phyloP scores from a whole-genome alignment of 2,329 filamentous ascomycete genomes.

The Orbilia javanica region DNA sequence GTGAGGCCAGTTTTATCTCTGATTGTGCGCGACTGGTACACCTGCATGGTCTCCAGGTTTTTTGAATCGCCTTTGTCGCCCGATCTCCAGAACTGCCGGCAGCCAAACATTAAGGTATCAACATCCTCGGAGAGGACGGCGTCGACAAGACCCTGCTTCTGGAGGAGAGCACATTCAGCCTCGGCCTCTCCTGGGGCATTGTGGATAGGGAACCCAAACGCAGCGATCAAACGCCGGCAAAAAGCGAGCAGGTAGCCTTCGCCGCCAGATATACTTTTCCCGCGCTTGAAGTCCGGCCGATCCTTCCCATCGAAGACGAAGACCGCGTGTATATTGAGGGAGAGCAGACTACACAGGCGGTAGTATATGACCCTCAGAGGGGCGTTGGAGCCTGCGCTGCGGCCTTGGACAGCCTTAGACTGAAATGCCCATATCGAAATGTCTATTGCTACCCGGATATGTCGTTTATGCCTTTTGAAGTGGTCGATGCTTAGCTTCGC shows the following conservation, averaged over 20 bases:
- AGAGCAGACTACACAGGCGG: constrained; percentile 81
- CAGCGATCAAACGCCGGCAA: constrained; percentile 83
- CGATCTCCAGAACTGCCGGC: constrained; percentile 68
- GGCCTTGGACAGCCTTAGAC: constrained; percentile 70
- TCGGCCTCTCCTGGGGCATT: constrained; percentile 95
- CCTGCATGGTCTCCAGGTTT: constrained; percentile 79
- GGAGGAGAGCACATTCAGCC: constrained; percentile 90
- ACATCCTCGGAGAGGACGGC: constrained; percentile 96
- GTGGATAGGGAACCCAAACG: constrained; percentile 87
- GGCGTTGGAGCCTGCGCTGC: constrained; percentile 36
- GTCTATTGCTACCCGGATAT: constrained; percentile 89
- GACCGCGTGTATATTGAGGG: constrained; percentile 82
- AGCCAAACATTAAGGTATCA: constrained; percentile 97
- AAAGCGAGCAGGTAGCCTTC: constrained; percentile 77
- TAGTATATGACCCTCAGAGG: constrained; percentile 73
- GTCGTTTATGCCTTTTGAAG: constrained; percentile 76
- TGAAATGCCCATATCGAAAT: constrained; percentile 99
- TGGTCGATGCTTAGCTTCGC: constrained; percentile 84
- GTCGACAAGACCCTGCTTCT: constrained; percentile 85
- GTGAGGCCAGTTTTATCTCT: constrained; percentile 75
- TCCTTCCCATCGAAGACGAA: constrained; percentile 92
- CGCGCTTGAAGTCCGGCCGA: constrained; percentile 88
- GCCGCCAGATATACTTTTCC: constrained; percentile 77
- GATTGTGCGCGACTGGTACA: constrained; percentile 70
- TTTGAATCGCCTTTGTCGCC: constrained; percentile 72